Percentiles rank a stretch among this genome's conserved stretches.
Evolutionary conservation across 83 land plant species (phyloP).

Genomic region (Diphasiastrum complanatum): DNA sequence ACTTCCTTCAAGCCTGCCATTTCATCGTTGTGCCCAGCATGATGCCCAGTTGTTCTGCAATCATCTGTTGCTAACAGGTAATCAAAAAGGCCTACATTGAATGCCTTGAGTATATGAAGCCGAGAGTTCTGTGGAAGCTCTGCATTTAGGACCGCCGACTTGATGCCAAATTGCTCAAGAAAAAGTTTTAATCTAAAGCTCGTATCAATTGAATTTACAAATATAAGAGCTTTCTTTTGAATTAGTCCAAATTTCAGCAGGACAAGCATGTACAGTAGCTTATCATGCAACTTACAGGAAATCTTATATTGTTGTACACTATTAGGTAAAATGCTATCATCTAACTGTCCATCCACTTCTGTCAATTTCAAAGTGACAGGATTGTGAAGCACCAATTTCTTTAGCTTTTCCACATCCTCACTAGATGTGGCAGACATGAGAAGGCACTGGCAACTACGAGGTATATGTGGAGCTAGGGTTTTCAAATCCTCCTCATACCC

Average conservation of each 20-base stretch:
- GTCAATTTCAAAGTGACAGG: conserved; percentile 73
- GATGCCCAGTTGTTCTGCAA: conserved; percentile 31
- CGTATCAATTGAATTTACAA: conserved; percentile 74
- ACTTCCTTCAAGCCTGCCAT: conserved; percentile 5
- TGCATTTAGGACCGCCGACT: conserved; percentile 81
- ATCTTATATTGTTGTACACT: conserved; percentile 89
- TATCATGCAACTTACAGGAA: conserved; percentile 62
- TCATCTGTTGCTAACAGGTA: conserved; percentile 86
- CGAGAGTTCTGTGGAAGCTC: conserved; percentile 96
- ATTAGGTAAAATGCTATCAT: conserved; percentile 66
- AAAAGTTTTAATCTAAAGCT: conserved; percentile 76
- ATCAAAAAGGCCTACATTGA: conserved; percentile 84
- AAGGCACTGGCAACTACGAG: conserved; percentile 80
- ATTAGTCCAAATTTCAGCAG: conserved; percentile 69
- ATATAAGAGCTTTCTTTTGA: conserved; percentile 83
- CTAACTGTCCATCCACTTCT: conserved; percentile 49
- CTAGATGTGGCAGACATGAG: conserved; percentile 98
- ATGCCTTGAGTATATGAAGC: conserved; percentile 88
- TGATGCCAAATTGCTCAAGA: conserved; percentile 92
- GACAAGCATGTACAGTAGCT: conserved; percentile 59
- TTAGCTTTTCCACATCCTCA: conserved; percentile 82
- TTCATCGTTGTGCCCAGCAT: conserved; percentile 9
- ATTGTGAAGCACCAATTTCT: conserved; percentile 87
- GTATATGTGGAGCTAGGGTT: conserved; percentile 60
- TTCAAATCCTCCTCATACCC: conserved; percentile 92